These are phyloP conservation scores for Dioscorea cayenensis DNA, from an alignment of 116 monocot species.

Conservation along the genomic window DNA sequence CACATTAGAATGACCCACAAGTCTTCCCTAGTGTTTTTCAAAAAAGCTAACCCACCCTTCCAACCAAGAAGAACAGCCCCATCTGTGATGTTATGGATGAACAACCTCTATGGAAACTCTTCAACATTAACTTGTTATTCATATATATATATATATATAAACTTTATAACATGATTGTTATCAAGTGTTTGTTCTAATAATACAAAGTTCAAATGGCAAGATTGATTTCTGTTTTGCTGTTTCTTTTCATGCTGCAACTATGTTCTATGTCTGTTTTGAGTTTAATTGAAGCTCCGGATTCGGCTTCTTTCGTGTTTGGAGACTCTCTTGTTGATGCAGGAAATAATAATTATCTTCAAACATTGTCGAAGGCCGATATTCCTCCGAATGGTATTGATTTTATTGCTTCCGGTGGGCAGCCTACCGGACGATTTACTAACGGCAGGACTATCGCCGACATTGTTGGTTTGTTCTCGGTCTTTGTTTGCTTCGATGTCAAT, in stretches of 20 bases:
- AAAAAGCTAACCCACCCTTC: no score
- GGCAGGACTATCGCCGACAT: conserved; percentile 73
- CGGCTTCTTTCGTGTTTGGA: conserved; percentile 41
- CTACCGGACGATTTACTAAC: conserved; percentile 65
- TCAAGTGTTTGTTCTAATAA: neutral
- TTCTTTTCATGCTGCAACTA: neutral
- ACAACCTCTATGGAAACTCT: neutral
- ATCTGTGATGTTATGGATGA: conserved; percentile 2
- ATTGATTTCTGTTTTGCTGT: neutral
- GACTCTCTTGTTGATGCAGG: conserved; percentile 50
- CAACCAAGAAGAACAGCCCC: no score
- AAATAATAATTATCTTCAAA: conserved; percentile 38
- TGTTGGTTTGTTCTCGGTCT: conserved; percentile 23
- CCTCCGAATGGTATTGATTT: conserved; percentile 70
- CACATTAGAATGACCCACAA: neutral
- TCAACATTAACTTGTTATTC: neutral
- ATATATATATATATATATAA: no score
- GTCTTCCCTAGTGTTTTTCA: neutral
- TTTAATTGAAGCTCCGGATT: neutral
- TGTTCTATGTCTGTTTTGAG: neutral
- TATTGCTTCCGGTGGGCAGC: conserved; percentile 44
- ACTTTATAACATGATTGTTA: no score
- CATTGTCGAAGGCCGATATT: conserved; percentile 45
- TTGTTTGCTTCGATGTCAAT: neutral
- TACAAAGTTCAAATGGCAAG: neutral